Evolutionary conservation across 345 rosid genomes (phyloP).

Genomic region (Gossypium longicalyx): DNA sequence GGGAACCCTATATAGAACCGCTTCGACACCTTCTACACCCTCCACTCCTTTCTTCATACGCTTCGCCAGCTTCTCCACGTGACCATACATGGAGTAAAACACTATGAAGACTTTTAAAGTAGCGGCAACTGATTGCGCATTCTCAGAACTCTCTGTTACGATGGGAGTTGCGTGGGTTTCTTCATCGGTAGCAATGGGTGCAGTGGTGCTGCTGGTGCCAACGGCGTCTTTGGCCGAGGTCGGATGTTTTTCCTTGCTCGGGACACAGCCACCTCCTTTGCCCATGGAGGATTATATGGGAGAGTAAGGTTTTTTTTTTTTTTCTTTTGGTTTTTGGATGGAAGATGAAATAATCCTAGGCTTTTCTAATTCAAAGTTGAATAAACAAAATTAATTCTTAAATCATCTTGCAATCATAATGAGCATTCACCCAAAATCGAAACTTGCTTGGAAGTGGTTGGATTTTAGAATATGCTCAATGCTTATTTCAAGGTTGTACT

Average conservation of each 20-base stretch:
- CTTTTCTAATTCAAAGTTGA: not conserved
- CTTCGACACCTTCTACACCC: conserved; percentile 54
- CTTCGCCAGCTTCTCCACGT: conserved; percentile 60
- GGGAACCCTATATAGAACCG: conserved; percentile 45
- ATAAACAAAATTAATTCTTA: not conserved
- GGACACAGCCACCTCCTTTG: conserved; percentile 94
- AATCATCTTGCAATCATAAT: not conserved
- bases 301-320: not conserved
- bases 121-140: conserved; percentile 13
- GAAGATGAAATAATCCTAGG: conserved; percentile 2
- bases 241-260: conserved; percentile 72
- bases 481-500: not conserved
- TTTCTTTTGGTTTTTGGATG: not conserved
- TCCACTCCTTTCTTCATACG: conserved; percentile 69
- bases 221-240: conserved; percentile 28
- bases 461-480: not conserved
- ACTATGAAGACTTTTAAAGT: conserved; percentile 44
- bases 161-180: conserved; percentile 19
- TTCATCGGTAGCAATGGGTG: conserved; percentile 44
- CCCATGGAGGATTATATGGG: conserved; percentile 49
- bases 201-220: conserved; percentile 15
- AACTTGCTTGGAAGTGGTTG: not conserved
- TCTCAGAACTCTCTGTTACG: conserved; percentile 10
- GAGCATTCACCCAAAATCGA: not conserved
- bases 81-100: conserved; percentile 73